Evolutionary conservation across 2,329 filamentous ascomycete species (phyloP), one percentile per base, ranked within the genome.

Genomic region (Exserohilum turcica): DNA sequence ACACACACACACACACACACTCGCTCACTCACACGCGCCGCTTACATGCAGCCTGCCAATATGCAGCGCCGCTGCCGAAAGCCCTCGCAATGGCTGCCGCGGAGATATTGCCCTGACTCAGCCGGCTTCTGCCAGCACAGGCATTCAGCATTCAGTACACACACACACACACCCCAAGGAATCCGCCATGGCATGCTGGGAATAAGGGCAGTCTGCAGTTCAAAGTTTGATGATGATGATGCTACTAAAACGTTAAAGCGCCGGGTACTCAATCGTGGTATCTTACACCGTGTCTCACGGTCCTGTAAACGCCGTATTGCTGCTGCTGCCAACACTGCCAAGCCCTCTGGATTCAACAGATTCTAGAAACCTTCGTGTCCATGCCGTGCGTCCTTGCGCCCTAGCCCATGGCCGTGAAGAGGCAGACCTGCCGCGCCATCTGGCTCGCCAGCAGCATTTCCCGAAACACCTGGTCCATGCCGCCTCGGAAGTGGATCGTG

Each of bases 381-480:
- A 10, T 40, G 7, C 13, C 13, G 24, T 29, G 8, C 32, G 13
- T 32, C n/a, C 13, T 8, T 8, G 15, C 21, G 12, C 35, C 43
- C 62, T 39, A 67, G 12, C 70, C 70, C 63, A 73, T 71, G 5
- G 69, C 70, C n/a, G 70, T 72, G 53, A 74, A 74, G 21, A 74
- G 42, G 38, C 70, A 72, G 9, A 72, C 68, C 38, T 73, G 71
- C 46, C 71, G 59, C 19, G 68, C 69, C 71, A 74, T 74, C 54
- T 74, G 71, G 56, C 71, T 74, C 6, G 71, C 71, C 12, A 74
- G 64, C 38, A 74, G 48, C 6, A 73, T 62, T 48, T 74, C 71
- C 12, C 70, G 60, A 38, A 74, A 73, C 27, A 74, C 70, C 49
- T 73, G 70, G 51, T 74, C 71, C 60, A 74, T 67, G 10, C 71